Conservation (phyloP, 768 basidiomycete genomes). For the Tubosaeta sp. region DNA sequence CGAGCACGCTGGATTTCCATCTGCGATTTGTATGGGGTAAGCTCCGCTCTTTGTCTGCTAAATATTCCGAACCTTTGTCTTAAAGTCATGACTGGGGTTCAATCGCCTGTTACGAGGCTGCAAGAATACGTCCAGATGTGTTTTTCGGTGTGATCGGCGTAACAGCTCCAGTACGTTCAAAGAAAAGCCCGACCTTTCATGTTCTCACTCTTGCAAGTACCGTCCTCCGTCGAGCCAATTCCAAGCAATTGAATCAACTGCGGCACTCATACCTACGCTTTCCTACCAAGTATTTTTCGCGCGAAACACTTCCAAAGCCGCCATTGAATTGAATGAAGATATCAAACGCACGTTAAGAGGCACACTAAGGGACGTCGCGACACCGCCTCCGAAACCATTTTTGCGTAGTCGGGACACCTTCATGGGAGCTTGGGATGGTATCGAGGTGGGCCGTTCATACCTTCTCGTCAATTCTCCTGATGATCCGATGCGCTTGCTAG, state of each 20-base stretch:
- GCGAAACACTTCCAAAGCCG: slow-evolving; percentile 41
- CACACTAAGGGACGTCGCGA: slow-evolving; percentile 47
- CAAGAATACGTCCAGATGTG: slow-evolving; percentile 61
- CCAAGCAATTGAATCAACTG: slow-evolving; percentile 40
- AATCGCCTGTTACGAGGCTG: slow-evolving; percentile 62
- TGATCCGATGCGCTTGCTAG: slow-evolving; percentile 27
- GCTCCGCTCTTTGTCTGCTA: slow-evolving; percentile 3
- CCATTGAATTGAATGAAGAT: slow-evolving; percentile 51
- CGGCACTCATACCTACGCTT: slow-evolving; percentile 44
- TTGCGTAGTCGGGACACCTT: slow-evolving; percentile 48
- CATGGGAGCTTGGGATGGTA: slow-evolving; percentile 47
- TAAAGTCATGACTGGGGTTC: slow-evolving; percentile 75
- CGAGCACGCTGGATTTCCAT: slow-evolving; percentile 42
- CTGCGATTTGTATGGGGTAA: slow-evolving; percentile 63
- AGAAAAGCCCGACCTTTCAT: background rate
- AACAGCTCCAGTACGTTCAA: slow-evolving; percentile 53
- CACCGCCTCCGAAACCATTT: slow-evolving; percentile 54
- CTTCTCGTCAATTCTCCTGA: background rate
- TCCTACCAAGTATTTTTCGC: slow-evolving; percentile 66
- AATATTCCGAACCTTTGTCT: background rate
- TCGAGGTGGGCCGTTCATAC: slow-evolving; percentile 12
- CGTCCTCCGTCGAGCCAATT: slow-evolving; percentile 50
- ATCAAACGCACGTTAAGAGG: slow-evolving; percentile 54
- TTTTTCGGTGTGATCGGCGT: slow-evolving; percentile 55
- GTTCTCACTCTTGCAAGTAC: slow-evolving; percentile 41